A percentile compares a stretch with the other conserved stretches of the same genome.
Conservation (phyloP, 768 basidiomycete genomes). For the Boletus insuetus region DNA sequence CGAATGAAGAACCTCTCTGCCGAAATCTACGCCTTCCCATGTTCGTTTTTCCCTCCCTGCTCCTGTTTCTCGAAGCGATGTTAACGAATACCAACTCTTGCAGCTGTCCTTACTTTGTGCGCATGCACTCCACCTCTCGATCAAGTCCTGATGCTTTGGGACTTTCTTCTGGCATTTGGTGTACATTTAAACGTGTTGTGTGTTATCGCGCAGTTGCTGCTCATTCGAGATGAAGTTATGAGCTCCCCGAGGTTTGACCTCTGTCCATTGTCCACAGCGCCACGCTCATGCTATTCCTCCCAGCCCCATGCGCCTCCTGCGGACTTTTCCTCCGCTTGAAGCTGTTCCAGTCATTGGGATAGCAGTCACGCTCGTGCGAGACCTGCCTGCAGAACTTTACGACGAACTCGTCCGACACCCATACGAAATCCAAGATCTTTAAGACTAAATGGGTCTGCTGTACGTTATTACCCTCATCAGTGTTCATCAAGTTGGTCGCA, state of each 20-base stretch:
- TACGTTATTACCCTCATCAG: background rate
- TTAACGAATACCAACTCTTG: background rate
- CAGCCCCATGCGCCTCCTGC: slow-evolving; percentile 92
- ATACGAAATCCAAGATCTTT: slow-evolving; percentile 47
- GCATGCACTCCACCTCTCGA: slow-evolving; percentile 96
- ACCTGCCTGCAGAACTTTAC: slow-evolving; percentile 83
- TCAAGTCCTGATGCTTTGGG: slow-evolving; percentile 94
- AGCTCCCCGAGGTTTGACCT: slow-evolving; percentile 68
- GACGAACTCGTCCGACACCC: slow-evolving; percentile 89
- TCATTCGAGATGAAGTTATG: slow-evolving; percentile 92
- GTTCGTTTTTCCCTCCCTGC: slow-evolving; percentile 43
- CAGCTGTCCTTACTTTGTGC: slow-evolving; percentile 91
- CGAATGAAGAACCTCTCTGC: slow-evolving; percentile 90
- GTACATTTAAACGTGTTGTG: slow-evolving; percentile 96
- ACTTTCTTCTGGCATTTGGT: slow-evolving; percentile 95
- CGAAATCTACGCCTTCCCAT: slow-evolving; percentile 97
- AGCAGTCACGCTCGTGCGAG: slow-evolving; percentile 90
- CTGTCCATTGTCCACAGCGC: background rate
- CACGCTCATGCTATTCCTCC: background rate
- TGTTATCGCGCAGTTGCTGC: slow-evolving; percentile 90
- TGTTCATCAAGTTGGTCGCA: slow-evolving; percentile 10
- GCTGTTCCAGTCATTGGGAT: slow-evolving; percentile 87
- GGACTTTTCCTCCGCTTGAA: slow-evolving; percentile 91
- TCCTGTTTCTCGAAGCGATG: background rate
- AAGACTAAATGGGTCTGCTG: slow-evolving; percentile 1